A percentile compares a stretch with the other conserved stretches of the same genome.
Evolutionary conservation across 2,329 filamentous ascomycete genomes (phyloP).

Genomic region (Ilyonectria robusta): DNA sequence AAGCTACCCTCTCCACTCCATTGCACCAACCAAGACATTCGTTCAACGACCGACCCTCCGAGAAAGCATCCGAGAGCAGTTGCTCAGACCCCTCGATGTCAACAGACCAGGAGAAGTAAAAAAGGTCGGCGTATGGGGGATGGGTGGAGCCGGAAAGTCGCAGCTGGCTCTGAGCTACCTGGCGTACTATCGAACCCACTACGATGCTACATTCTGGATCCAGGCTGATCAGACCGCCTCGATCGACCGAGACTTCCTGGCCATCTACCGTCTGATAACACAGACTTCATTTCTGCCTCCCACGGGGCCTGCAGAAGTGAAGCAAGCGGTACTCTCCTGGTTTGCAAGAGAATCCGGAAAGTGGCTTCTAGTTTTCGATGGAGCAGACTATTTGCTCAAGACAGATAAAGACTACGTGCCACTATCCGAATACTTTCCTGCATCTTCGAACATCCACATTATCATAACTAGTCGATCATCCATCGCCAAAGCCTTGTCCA

Average conservation of each 20-base stretch:
- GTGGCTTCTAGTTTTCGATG: neutral
- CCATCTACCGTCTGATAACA: neutral
- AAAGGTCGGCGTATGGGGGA: conserved; percentile 1
- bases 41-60: neutral
- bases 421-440: neutral
- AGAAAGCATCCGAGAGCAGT: neutral
- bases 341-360: neutral
- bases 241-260: neutral
- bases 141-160: conserved; percentile 1
- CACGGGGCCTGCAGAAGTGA: neutral
- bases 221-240: neutral
- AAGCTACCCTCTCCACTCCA: neutral
- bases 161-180: neutral
- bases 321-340: neutral
- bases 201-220: conserved; percentile 3
- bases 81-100: neutral
- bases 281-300: too few relatives aligned
- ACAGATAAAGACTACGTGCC: neutral
- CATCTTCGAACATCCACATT: neutral
- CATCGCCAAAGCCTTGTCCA: neutral
- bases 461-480: neutral
- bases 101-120: neutral
- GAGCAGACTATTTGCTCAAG: neutral
- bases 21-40: neutral
- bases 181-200: neutral